phyloP scores from a whole-genome alignment of 208 protist genomes.

The Leishmania tarentolae region DNA sequence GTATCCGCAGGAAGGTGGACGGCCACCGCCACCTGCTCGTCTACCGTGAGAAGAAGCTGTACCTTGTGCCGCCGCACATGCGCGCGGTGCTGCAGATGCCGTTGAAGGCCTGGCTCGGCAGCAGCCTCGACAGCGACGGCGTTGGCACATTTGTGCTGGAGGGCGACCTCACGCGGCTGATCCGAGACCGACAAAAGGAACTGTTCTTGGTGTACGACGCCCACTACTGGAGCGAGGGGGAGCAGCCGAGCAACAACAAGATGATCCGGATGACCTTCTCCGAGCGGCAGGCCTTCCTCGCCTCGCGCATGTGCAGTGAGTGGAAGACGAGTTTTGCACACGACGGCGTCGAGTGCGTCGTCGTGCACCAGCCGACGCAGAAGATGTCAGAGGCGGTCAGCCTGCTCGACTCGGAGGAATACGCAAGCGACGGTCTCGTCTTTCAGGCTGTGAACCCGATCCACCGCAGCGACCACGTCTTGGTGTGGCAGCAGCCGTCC shows the following conservation, averaged over 20 bases:
- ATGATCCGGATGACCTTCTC: constrained; percentile 62
- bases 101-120: constrained; percentile 63
- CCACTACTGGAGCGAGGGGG: constrained; percentile 74
- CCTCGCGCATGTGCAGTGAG: constrained; percentile 52
- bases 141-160: constrained; percentile 71
- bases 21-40: constrained; percentile 64
- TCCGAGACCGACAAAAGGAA: constrained; percentile 53
- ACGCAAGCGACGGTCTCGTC: constrained; percentile 71
- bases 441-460: constrained; percentile 63
- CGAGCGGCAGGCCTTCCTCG: constrained; percentile 63
- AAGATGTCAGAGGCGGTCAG: constrained; percentile 49
- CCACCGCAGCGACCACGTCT: constrained; percentile 56
- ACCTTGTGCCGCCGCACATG: constrained; percentile 82
- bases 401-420: constrained; percentile 70
- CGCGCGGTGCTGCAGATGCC: constrained; percentile 71
- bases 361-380: constrained; percentile 66
- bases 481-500: constrained; percentile 75
- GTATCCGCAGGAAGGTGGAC: constrained; percentile 66
- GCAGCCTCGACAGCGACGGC: constrained; percentile 32
- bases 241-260: constrained; percentile 44
- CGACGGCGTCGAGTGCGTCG: constrained; percentile 51
- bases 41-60: constrained; percentile 41
- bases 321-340: constrained; percentile 40
- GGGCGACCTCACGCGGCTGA: constrained; percentile 63
- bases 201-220: constrained; percentile 80